A percentile compares a stretch with the other conserved stretches of the same genome.
These are phyloP conservation scores for Globisporangium apiculatum DNA, from an alignment of 352 stramenopile genomes.

Conservation along the genomic window DNA sequence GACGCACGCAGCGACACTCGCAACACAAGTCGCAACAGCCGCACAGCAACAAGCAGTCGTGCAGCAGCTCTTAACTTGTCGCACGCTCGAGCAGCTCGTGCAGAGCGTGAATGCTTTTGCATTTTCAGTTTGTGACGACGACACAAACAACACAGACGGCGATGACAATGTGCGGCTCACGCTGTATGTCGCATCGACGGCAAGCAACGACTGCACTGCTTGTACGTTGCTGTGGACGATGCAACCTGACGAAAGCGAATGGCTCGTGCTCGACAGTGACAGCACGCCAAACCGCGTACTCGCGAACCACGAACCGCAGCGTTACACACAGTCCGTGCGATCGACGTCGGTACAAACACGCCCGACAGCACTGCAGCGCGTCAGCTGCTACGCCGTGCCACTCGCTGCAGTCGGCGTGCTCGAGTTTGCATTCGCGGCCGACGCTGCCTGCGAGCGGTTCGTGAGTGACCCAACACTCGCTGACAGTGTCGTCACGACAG, in stretches of 20 bases:
- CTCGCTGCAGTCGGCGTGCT: slow-evolving; percentile 3
- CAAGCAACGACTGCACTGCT: too few relatives aligned
- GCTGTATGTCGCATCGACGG: slow-evolving; percentile 1
- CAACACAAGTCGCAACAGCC: background rate
- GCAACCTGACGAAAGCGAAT: too few relatives aligned
- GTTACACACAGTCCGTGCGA: too few relatives aligned
- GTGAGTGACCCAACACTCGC: background rate
- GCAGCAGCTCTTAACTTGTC: slow-evolving; percentile 1
- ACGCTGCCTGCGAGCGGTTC: slow-evolving; percentile 8
- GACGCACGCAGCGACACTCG: background rate
- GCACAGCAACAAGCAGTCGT: background rate
- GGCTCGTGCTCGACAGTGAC: too few relatives aligned
- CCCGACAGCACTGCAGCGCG: too few relatives aligned
- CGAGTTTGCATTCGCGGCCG: slow-evolving; percentile 12
- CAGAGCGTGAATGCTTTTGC: slow-evolving; percentile 4
- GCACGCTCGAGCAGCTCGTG: slow-evolving; percentile 9
- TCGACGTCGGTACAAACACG: background rate
- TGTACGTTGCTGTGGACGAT: too few relatives aligned
- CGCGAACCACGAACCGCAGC: too few relatives aligned
- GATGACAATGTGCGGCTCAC: background rate
- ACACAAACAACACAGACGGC: slow-evolving; percentile 4
- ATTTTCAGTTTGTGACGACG: background rate
- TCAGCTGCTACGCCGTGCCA: slow-evolving; percentile 3
- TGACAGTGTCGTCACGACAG: background rate
- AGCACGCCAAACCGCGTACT: too few relatives aligned